phyloP scores from a whole-genome alignment of 495 filamentous ascomycete genomes.

The Neurospora sp. region DNA sequence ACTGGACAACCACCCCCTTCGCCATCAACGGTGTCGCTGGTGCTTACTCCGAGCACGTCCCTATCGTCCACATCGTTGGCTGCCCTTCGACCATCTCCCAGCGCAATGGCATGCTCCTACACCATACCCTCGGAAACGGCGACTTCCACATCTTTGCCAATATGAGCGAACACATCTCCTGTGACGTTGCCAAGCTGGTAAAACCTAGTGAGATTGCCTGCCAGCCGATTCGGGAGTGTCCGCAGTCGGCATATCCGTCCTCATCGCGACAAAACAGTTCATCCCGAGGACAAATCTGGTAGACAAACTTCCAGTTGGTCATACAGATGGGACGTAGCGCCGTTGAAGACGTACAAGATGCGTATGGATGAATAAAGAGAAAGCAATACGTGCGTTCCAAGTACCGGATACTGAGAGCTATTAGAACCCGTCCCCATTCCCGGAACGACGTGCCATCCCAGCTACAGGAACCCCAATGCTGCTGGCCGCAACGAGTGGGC shows the following conservation, averaged over 20 bases:
- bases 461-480: slow-evolving; percentile 35
- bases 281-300: no score
- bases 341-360: no score
- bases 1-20: no score
- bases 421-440: no score
- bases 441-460: slow-evolving; percentile 30
- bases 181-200: slow-evolving; percentile 56
- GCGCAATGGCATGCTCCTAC: slow-evolving; percentile 58
- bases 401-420: no score
- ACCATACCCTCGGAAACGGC: slow-evolving; percentile 90
- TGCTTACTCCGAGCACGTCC: slow-evolving; percentile 63
- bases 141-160: slow-evolving; percentile 76
- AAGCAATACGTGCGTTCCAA: no score
- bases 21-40: slow-evolving; percentile 65
- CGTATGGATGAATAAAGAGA: no score
- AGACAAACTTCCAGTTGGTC: no score
- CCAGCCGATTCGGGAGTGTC: slow-evolving; percentile 19
- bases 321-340: no score
- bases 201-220: slow-evolving; percentile 57
- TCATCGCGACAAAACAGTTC: no score
- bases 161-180: slow-evolving; percentile 67
- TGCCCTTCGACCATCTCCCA: slow-evolving; percentile 52
- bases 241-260: no score
- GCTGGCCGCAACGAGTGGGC: slow-evolving; percentile 68
- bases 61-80: slow-evolving; percentile 77